Evolutionary conservation across 805 yeast genomes (phyloP), one percentile per base, ranked within the genome.

Genomic region (Saturnispora sanitii): DNA sequence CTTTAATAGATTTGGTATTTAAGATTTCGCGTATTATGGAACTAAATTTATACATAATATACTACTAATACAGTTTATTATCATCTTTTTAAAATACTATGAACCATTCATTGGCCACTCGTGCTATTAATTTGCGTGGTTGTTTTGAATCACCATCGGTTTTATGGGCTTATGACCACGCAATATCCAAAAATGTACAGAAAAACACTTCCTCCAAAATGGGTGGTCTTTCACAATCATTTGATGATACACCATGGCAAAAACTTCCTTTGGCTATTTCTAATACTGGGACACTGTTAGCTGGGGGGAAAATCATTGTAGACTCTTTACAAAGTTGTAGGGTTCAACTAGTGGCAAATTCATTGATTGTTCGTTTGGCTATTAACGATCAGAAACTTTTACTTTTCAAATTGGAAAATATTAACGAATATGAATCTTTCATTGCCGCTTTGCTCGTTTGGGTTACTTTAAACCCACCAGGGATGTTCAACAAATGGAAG

Each of bases 401-500:
- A 47, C 15, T 54, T 19, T 35, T 37, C 55, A 52, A 62, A 41
- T 55, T 70, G 9, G 54, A 61, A 4, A 54, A 64, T 11, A 63
- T 60, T 42, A 41, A 54, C 26, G 61, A 60, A 37, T 71, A 70
- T 40, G 65, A 64, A 13, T 53, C 55, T 20, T 51, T 73, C n/a
- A 38, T 74, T 13, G 57, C 65, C 38, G 55, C 65, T 25, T 53
- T 73, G 35, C 48, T 68, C 28, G 65, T 71, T 2, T 74, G 80
- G 79, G 75, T 71, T 45, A 61, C 65, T 35, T 47, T 74, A 47
- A 62, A 60, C 40, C 72, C 75, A 2, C 62, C 50, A 28, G 74
- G 75, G 1, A 46, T 73, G 20, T 60, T 61, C 19, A 67, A 65
- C 41, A 74, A 74, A 51, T 71, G 77, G 76, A 63, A 60, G 46